Evolutionary conservation across 345 rosid genomes (phyloP).

Genomic region (Heritiera fomes): DNA sequence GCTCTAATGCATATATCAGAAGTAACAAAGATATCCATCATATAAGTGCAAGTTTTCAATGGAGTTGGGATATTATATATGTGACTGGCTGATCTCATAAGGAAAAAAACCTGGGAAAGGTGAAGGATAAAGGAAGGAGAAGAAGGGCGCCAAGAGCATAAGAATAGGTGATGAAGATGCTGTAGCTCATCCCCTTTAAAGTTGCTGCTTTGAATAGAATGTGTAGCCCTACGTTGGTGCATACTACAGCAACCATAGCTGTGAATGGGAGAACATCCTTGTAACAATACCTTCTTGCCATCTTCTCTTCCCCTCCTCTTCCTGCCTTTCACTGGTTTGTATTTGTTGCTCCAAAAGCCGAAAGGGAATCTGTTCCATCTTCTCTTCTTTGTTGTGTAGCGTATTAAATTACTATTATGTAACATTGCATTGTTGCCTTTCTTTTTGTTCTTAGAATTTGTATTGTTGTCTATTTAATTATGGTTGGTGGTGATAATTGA

Average conservation of each 20-base stretch:
- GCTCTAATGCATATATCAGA: slow-evolving; percentile 22
- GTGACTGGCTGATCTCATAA: neutral
- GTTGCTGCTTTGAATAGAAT: slow-evolving; percentile 44
- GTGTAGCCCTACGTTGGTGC: slow-evolving; percentile 30
- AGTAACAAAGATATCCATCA: neutral
- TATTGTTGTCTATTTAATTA: too few species aligned
- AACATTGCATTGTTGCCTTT: too few species aligned
- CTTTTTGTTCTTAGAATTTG: too few species aligned
- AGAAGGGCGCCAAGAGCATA: slow-evolving; percentile 28
- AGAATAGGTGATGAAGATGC: slow-evolving; percentile 32
- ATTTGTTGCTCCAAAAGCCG: neutral
- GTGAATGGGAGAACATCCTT: slow-evolving; percentile 35
- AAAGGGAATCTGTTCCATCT: neutral
- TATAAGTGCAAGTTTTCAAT: neutral
- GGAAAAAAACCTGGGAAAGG: slow-evolving; percentile 27
- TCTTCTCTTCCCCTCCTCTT: neutral
- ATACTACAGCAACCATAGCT: slow-evolving; percentile 34
- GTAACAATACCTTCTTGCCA: slow-evolving; percentile 22
- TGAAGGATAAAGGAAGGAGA: slow-evolving; percentile 29
- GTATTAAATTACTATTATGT: too few species aligned
- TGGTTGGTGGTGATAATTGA: neutral
- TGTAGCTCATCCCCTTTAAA: slow-evolving; percentile 37
- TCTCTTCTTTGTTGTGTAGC: too few species aligned
- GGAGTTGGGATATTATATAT: neutral
- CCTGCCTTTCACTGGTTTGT: neutral